phyloP scores from a whole-genome alignment of 306 rosid genomes.

The Prunus mume region DNA sequence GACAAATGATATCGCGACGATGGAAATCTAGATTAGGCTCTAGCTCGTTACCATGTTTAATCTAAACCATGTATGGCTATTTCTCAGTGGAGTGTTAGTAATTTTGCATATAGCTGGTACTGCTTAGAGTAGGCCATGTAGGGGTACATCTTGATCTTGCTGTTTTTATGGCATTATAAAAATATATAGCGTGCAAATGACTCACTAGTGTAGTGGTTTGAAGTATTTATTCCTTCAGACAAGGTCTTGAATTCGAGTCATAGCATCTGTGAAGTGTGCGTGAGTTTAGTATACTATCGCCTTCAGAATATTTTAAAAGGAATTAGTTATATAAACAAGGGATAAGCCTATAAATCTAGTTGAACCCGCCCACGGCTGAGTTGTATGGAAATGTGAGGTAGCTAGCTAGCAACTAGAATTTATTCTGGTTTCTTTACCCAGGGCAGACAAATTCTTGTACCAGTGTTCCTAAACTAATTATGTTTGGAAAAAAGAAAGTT shows the following conservation, averaged over 20 bases:
- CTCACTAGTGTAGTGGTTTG: no score
- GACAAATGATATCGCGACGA: background rate
- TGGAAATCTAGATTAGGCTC: background rate
- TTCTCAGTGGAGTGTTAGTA: background rate
- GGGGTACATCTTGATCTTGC: background rate
- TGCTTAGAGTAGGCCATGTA: background rate
- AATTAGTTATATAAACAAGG: background rate
- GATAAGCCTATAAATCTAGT: background rate
- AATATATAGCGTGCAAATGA: background rate
- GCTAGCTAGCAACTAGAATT: background rate
- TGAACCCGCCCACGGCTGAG: background rate
- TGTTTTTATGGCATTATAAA: background rate
- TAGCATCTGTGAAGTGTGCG: rapidly evolving
- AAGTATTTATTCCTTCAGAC: rapidly evolving
- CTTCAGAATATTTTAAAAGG: background rate
- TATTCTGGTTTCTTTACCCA: background rate
- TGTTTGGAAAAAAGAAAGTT: background rate
- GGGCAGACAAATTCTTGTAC: background rate
- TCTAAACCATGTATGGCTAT: background rate
- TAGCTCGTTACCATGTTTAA: background rate
- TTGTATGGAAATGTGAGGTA: background rate
- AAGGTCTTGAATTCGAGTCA: no score
- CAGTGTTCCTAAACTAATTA: background rate
- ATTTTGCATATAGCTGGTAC: background rate
- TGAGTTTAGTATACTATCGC: no score